Evolutionary conservation across 768 basidiomycete genomes (phyloP).

Genomic region (Punctularia strigosozonata): DNA sequence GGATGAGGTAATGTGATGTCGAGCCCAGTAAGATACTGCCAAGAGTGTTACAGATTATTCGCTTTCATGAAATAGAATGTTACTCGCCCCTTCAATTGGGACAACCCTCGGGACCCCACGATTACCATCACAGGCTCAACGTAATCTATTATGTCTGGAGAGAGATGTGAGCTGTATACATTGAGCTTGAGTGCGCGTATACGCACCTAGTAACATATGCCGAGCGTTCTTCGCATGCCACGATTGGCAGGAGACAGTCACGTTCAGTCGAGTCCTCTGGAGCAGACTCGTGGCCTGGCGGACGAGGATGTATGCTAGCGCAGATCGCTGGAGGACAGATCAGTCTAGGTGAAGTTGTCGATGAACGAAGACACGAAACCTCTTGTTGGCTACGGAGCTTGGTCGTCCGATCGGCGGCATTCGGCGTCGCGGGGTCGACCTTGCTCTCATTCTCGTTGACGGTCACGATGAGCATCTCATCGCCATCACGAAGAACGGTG

Average conservation of each 20-base stretch:
- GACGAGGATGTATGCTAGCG: slow-evolving; percentile 74
- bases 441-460: slow-evolving; percentile 90
- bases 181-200: background rate
- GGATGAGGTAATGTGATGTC: slow-evolving; percentile 88
- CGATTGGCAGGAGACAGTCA: slow-evolving; percentile 84
- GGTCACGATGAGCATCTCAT: slow-evolving; percentile 84
- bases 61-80: background rate
- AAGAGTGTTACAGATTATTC: slow-evolving; percentile 3
- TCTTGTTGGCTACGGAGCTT: slow-evolving; percentile 90
- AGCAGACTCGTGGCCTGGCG: slow-evolving; percentile 84
- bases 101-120: slow-evolving; percentile 86
- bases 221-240: slow-evolving; percentile 94
- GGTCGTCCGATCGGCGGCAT: slow-evolving; percentile 57
- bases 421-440: slow-evolving; percentile 62
- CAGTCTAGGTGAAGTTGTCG: background rate
- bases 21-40: slow-evolving; percentile 83
- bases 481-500: slow-evolving; percentile 89
- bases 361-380: slow-evolving; percentile 28
- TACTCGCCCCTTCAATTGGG: slow-evolving; percentile 76
- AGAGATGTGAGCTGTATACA: background rate
- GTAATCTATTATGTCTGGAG: slow-evolving; percentile 71
- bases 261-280: slow-evolving; percentile 82
- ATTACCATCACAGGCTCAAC: slow-evolving; percentile 86
- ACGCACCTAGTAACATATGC: slow-evolving; percentile 73
- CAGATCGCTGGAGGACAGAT: slow-evolving; percentile 55